These are phyloP conservation scores for Agrocybe pediades DNA, from an alignment of 768 basidiomycete genomes.

Conservation along the genomic window DNA sequence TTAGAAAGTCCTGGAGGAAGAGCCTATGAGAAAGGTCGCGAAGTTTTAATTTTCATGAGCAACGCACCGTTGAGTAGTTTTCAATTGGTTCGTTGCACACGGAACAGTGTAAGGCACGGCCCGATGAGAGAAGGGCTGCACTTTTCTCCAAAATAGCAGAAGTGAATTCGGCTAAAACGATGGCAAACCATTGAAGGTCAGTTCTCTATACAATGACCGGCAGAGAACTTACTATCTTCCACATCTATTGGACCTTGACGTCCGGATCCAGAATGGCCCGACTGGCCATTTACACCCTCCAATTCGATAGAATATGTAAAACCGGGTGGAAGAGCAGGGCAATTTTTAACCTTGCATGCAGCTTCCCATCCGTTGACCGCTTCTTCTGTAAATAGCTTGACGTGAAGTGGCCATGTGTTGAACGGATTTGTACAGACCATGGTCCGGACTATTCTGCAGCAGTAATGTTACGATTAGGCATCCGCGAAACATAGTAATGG, in stretches of 20 bases:
- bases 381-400: slow-evolving; percentile 72
- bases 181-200: neutral
- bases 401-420: slow-evolving; percentile 69
- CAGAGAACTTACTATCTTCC: slow-evolving; percentile 47
- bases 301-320: slow-evolving; percentile 55
- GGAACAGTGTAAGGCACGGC: slow-evolving; percentile 39
- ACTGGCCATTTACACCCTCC: slow-evolving; percentile 73
- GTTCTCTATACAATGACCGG: neutral
- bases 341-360: slow-evolving; percentile 20
- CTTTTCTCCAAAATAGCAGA: slow-evolving; percentile 50
- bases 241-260: slow-evolving; percentile 56
- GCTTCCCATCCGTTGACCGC: slow-evolving; percentile 57
- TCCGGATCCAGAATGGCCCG: slow-evolving; percentile 53
- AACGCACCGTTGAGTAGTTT: slow-evolving; percentile 43
- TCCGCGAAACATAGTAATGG: neutral
- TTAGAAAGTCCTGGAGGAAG: slow-evolving; percentile 47
- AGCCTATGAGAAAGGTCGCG: slow-evolving; percentile 1
- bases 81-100: slow-evolving; percentile 46
- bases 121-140: slow-evolving; percentile 38
- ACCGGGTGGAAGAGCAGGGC: slow-evolving; percentile 47
- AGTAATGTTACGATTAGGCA: neutral
- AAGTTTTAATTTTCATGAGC: neutral
- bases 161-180: slow-evolving; percentile 47
- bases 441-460: slow-evolving; percentile 52
- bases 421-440: slow-evolving; percentile 73